Conservation (phyloP, 2,329 filamentous ascomycete genomes). For the Huntiella bhutanensis region DNA sequence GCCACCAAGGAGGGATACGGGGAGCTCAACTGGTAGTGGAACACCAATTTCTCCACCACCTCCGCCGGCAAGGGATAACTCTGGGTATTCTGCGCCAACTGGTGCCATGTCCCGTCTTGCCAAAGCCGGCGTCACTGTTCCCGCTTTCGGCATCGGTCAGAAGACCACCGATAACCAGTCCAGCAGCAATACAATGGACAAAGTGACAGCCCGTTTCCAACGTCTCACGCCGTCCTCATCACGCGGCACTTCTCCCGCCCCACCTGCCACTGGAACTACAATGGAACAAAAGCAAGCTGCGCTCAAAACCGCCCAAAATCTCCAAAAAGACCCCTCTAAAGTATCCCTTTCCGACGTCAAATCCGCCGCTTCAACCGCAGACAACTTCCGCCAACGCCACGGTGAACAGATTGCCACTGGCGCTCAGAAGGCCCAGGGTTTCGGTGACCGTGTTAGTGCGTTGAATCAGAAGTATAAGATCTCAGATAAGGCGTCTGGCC, state of each 20-base stretch:
- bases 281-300: slow-evolving; percentile 48
- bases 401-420: slow-evolving; percentile 47
- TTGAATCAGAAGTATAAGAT: slow-evolving; percentile 10
- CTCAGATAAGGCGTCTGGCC: slow-evolving; percentile 6
- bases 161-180: slow-evolving; percentile 12
- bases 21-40: slow-evolving; percentile 19
- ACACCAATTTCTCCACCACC: slow-evolving; percentile 15
- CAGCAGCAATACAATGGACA: slow-evolving; percentile 15
- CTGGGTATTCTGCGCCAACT: slow-evolving; percentile 37
- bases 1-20: slow-evolving; percentile 24
- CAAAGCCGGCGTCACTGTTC: slow-evolving; percentile 58
- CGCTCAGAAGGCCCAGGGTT: slow-evolving; percentile 35
- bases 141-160: slow-evolving; percentile 47
- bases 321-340: slow-evolving; percentile 41
- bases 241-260: neutral
- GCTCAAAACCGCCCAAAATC: slow-evolving; percentile 37
- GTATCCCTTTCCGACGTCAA: slow-evolving; percentile 40
- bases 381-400: slow-evolving; percentile 52
- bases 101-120: slow-evolving; percentile 35
- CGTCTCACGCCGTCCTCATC: slow-evolving; percentile 4
- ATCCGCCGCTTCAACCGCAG: slow-evolving; percentile 39
- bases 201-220: slow-evolving; percentile 11
- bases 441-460: slow-evolving; percentile 21
- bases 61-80: slow-evolving; percentile 14
- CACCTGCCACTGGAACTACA: slow-evolving; percentile 32